phyloP scores from a whole-genome alignment of 2,329 filamentous ascomycete species.

The Fusarium pseudoanthophilum region DNA sequence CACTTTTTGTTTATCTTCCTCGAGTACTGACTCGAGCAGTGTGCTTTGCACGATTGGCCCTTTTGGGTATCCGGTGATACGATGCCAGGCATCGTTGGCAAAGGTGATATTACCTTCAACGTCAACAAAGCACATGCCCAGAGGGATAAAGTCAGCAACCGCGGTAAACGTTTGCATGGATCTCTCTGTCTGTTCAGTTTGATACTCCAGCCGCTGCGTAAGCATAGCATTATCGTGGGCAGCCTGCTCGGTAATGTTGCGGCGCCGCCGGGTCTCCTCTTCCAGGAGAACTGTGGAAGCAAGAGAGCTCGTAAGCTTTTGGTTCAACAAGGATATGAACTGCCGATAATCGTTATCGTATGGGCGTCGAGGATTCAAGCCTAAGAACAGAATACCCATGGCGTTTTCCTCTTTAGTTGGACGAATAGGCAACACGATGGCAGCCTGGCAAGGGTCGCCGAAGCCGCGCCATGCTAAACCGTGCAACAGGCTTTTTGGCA shows the following conservation, averaged over 20 bases:
- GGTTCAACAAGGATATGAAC: constrained; percentile 66
- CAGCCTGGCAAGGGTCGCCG: constrained; percentile 70
- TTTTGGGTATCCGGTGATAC: constrained; percentile 59
- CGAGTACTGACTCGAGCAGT: constrained; percentile 57
- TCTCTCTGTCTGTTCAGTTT: constrained; percentile 61
- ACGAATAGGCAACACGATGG: constrained; percentile 76
- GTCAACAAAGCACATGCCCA: constrained; percentile 78
- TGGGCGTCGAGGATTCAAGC: constrained; percentile 75
- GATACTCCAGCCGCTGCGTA: constrained; percentile 70
- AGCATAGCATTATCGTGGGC: constrained; percentile 74
- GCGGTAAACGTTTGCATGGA: constrained; percentile 73
- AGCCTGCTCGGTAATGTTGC: constrained; percentile 64
- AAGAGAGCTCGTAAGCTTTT: constrained; percentile 72
- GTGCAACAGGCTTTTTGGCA: constrained; percentile 67
- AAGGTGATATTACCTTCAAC: constrained; percentile 72
- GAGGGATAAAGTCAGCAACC: constrained; percentile 78
- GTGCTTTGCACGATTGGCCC: constrained; percentile 48
- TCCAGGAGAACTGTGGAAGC: constrained; percentile 77
- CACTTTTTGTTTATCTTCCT: constrained; percentile 58
- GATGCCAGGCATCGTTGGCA: constrained; percentile 75
- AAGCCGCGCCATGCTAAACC: constrained; percentile 72
- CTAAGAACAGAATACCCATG: constrained; percentile 75
- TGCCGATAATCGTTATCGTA: constrained; percentile 79
- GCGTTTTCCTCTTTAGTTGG: constrained; percentile 72
- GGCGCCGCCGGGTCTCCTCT: constrained; percentile 72